phyloP scores from a whole-genome alignment of 805 yeast genomes.

The Wickerhamomyces sydowiorum region DNA sequence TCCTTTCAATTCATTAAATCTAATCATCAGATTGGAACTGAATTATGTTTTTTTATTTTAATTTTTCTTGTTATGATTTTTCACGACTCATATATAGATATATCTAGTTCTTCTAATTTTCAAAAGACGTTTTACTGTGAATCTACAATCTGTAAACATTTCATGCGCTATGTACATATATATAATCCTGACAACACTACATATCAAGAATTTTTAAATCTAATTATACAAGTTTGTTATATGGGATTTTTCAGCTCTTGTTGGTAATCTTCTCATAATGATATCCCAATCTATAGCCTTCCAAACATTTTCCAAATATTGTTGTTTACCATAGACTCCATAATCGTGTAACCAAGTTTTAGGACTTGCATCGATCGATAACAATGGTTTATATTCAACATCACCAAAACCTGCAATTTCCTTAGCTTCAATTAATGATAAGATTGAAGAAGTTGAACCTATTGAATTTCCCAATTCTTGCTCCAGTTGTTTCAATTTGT shows the following conservation, averaged over 20 bases:
- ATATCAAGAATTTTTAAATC: too few relatives aligned
- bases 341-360: conserved; percentile 67
- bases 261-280: conserved; percentile 42
- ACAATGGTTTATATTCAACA: conserved; percentile 44
- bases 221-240: too few relatives aligned
- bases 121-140: too few relatives aligned
- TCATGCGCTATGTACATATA: neutral
- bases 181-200: too few relatives aligned
- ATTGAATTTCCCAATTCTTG: conserved; percentile 1
- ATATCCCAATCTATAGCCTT: conserved; percentile 68
- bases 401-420: conserved; percentile 21
- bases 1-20: too few relatives aligned
- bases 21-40: too few relatives aligned
- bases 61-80: too few relatives aligned
- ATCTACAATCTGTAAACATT: too few relatives aligned
- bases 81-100: too few relatives aligned
- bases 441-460: conserved; percentile 9
- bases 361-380: conserved; percentile 70
- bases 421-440: conserved; percentile 33
- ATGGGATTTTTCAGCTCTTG: conserved; percentile 21
- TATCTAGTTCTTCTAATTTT: too few relatives aligned
- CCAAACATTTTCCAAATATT: conserved; percentile 62
- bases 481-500: conserved; percentile 18
- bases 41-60: too few relatives aligned
- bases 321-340: conserved; percentile 68